phyloP scores from a whole-genome alignment of 2,329 filamentous ascomycete genomes.

The Penicillium nordicum region DNA sequence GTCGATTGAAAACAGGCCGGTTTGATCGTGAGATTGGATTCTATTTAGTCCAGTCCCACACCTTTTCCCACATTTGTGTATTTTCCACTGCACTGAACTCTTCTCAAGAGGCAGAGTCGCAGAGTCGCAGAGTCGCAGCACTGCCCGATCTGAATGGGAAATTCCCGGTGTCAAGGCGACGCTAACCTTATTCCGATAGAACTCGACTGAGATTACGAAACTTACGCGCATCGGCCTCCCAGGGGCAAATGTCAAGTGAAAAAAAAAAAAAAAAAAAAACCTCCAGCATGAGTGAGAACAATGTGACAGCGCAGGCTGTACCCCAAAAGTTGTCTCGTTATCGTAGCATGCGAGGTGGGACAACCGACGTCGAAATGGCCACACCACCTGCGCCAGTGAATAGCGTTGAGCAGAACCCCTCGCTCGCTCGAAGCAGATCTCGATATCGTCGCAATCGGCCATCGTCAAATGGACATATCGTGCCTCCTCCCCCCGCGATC shows the following conservation, averaged over 20 bases:
- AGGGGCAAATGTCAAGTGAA: background rate
- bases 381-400: background rate
- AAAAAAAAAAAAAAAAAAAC: background rate
- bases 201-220: constrained; percentile 2
- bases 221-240: background rate
- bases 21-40: constrained; percentile 5
- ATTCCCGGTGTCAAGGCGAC: background rate
- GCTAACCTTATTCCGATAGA: constrained; percentile 2
- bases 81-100: background rate
- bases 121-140: background rate
- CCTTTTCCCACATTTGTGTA: background rate
- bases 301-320: background rate
- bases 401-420: constrained; percentile 17
- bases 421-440: constrained; percentile 34
- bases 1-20: constrained; percentile 7
- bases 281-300: background rate
- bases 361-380: background rate
- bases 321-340: constrained; percentile 1
- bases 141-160: background rate
- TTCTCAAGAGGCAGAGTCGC: background rate
- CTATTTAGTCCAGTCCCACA: background rate
- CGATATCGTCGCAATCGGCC: constrained; percentile 33
- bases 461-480: background rate
- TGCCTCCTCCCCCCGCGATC: constrained; percentile 13
- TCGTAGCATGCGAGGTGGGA: background rate